Evolutionary conservation across 805 yeast species (phyloP).

Genomic region (Metschnikowia amazonensis): DNA sequence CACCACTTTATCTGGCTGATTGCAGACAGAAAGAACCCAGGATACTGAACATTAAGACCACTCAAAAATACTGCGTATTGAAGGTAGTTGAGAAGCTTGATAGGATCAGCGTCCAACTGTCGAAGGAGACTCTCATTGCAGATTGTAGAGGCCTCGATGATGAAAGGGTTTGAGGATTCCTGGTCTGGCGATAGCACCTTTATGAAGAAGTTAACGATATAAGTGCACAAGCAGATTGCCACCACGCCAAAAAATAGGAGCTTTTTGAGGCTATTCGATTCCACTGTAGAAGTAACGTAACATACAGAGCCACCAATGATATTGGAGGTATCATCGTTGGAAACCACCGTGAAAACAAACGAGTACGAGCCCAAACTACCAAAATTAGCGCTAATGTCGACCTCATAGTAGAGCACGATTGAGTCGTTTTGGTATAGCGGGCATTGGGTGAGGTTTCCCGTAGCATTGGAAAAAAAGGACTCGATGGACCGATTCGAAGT

Average conservation of each 20-base stretch:
- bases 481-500: slow-evolving; percentile 20
- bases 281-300: slow-evolving; percentile 45
- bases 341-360: slow-evolving; percentile 38
- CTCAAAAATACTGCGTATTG: slow-evolving; percentile 59
- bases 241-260: slow-evolving; percentile 39
- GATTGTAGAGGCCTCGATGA: slow-evolving; percentile 52
- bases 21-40: slow-evolving; percentile 60
- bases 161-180: slow-evolving; percentile 52
- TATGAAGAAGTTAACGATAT: slow-evolving; percentile 37
- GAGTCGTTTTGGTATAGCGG: slow-evolving; percentile 39
- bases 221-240: slow-evolving; percentile 38
- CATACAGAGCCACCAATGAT: slow-evolving; percentile 47
- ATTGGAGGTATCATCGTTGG: slow-evolving; percentile 32
- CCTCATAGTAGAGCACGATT: slow-evolving; percentile 35
- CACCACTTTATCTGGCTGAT: slow-evolving; percentile 52
- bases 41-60: slow-evolving; percentile 52
- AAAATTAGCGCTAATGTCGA: slow-evolving; percentile 35
- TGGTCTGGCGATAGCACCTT: slow-evolving; percentile 52
- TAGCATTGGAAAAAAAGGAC: slow-evolving; percentile 22
- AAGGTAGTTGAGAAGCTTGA: slow-evolving; percentile 47
- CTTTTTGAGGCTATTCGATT: slow-evolving; percentile 26
- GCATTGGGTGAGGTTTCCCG: slow-evolving; percentile 29
- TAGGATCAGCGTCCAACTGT: slow-evolving; percentile 52
- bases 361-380: slow-evolving; percentile 45
- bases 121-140: slow-evolving; percentile 54